These are phyloP conservation scores for Puccinia polysora DNA, from an alignment of 1,284 basidiomycete genomes.

Conservation along the genomic window DNA sequence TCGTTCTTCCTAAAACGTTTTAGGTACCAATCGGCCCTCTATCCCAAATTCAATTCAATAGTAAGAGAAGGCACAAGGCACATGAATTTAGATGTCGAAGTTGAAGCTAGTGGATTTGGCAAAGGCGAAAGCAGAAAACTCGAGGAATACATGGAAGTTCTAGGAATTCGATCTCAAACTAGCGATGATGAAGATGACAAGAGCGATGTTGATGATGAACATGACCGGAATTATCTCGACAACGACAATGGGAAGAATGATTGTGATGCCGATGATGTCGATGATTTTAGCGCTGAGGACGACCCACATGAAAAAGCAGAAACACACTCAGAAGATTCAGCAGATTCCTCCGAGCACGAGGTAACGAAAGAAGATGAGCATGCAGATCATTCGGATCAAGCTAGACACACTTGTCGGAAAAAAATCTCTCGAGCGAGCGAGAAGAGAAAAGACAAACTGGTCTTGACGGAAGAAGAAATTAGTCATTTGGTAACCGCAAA, in stretches of 20 bases:
- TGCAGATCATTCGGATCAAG: conserved; percentile 32
- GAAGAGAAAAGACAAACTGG: neutral
- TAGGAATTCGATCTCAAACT: conserved; percentile 52
- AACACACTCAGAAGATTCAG: too few species aligned
- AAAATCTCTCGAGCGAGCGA: conserved; percentile 43
- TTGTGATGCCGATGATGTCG: conserved; percentile 31
- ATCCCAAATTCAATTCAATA: conserved; percentile 65
- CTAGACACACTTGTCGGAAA: conserved; percentile 32
- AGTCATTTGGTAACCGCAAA: conserved; percentile 24
- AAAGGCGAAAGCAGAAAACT: conserved; percentile 73
- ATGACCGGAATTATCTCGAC: conserved; percentile 31
- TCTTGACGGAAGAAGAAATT: conserved; percentile 37
- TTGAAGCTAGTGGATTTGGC: conserved; percentile 85
- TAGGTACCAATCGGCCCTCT: conserved; percentile 81
- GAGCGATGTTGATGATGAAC: too few species aligned
- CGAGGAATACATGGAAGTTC: conserved; percentile 60
- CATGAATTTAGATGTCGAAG: conserved; percentile 77
- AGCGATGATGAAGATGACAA: conserved; percentile 53
- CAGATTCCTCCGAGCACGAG: neutral
- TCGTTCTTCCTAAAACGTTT: conserved; percentile 89
- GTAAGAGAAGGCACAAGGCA: conserved; percentile 48
- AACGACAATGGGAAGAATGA: conserved; percentile 46
- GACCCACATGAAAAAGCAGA: conserved; percentile 14
- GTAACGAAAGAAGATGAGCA: neutral
- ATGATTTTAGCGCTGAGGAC: conserved; percentile 21